Evolutionary conservation across 2,329 filamentous ascomycete genomes (phyloP), one percentile per base, ranked within the genome.

Genomic region (Emmonsiellopsis sp.): DNA sequence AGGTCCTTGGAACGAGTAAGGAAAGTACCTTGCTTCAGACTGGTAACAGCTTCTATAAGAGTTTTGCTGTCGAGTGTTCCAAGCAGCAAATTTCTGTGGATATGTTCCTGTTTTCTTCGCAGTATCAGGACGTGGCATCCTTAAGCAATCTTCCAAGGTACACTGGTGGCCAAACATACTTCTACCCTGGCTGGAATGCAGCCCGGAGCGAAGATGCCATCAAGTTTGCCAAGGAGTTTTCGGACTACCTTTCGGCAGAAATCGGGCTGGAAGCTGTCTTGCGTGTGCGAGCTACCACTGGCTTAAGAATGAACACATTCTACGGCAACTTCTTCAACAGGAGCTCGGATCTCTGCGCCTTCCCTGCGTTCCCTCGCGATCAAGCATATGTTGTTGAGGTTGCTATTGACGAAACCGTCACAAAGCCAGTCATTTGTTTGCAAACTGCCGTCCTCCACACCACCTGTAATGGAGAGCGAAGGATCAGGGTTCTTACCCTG

Each of bases 271-370:
- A 98, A 72, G 93, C 93, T 43, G 93, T 98, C 39, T 84, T 98
- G 53, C 87, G 93, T 67, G 93, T 98, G 40, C 86, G 93, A 60
- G 93, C 93, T 14, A 96, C 91, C 2, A 97, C 91, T 27, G 93
- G 93, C 51, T 75, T 98, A 55, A 84, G 93, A 52, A 97, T 97
- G 87, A 95, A 85, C 74, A 91, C 92, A 2, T 98, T 98, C 74
- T 98, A 97, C 71, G 93, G 93, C 61, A 98, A 98, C 75, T 98
- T 98, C 74, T 98, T 98, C 79, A 98, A 97, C 76, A 83, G 93
- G 62, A 95, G 89, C 68, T 96, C 91, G 13, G 93, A 98, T 73
- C 82, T 98, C 34, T 97, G 93, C 69, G 93, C 93, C 10, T 98
- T 98, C 79, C 93, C 93, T 1, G 91, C 93, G 0, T 97, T 98